Evolutionary conservation across 371 early-diverging fungal species (phyloP), one percentile per base, ranked within the genome.

Genomic region (Mortierella sp.): DNA sequence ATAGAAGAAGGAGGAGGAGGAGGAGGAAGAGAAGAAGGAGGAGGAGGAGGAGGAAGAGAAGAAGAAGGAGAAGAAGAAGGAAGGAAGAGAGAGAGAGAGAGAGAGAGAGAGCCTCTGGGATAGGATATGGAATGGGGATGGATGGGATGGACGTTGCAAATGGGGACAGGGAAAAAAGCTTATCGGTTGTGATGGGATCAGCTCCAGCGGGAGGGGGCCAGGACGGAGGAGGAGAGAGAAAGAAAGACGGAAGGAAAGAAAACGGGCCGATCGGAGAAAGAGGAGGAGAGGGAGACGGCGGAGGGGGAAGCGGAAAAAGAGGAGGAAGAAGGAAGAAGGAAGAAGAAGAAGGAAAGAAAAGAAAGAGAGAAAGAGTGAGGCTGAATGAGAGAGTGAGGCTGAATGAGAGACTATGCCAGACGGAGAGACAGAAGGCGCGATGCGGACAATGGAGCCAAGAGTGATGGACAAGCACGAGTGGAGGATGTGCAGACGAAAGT

Each of bases 11-110:
- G 34, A 34, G 10, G 34, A 34, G 34, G 34, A 4, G 31, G 38
- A 51, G 23, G 64, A 54, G 21, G 58, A 63, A n/a, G 53, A 48
- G 50, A 10, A 34, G 34, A 16, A 18, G 38, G 41, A 12, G 23
- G 13, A 30, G 30, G 43, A 19, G 50, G 23, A 43, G 24, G 8
- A 27, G 23, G 12, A 53, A 16, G 2, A 23, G n/a, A 42, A 38
- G 13, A 27, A 3, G 45, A 45, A 31, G 24, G n/a, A 14, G 26
- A 30, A 26, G 26, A 30, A n/a, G 21, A 24, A 18, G 43, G 19
- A 16, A 43, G 6, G n/a, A 27, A 16, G 18, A 16, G 51, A 9
- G 24, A 16, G n/a, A 27, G 7, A 26, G 19, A 27, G 42, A 24
- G n/a, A 19, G 28, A 18, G 34, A 31, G 26, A 34, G 14, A 50